A percentile compares a stretch with the other conserved stretches of the same genome.
These are phyloP conservation scores for Sabuloglossum arenarium DNA, from an alignment of 495 filamentous ascomycete genomes.

Conservation along the genomic window DNA sequence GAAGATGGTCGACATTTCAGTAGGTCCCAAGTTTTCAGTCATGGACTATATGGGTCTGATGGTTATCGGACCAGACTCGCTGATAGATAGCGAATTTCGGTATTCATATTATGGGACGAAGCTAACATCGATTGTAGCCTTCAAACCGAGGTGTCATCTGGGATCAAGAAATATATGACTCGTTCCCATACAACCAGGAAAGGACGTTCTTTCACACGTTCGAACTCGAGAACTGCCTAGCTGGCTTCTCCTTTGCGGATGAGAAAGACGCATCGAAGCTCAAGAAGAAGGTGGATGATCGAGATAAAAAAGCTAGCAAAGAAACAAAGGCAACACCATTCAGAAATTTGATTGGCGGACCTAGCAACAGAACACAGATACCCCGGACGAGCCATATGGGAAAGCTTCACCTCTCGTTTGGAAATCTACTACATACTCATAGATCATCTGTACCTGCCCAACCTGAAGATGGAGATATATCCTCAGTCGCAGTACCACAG, in stretches of 20 bases:
- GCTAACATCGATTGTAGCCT: conserved; percentile 25
- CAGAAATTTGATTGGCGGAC: conserved; percentile 15
- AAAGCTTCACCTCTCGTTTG: conserved; percentile 21
- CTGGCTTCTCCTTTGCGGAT: conserved; percentile 76
- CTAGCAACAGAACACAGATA: conserved; percentile 1
- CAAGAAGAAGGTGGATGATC: conserved; percentile 81
- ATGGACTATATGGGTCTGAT: not conserved
- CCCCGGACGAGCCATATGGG: not conserved
- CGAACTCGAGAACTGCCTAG: conserved; percentile 77
- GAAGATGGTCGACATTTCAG: conserved; percentile 90
- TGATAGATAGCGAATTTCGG: conserved; percentile 8
- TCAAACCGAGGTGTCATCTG: conserved; percentile 78
- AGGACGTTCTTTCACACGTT: conserved; percentile 95
- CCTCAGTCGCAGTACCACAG: conserved; percentile 8
- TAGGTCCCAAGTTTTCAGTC: conserved; percentile 24
- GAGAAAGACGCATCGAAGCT: conserved; percentile 94
- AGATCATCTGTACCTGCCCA: conserved; percentile 38
- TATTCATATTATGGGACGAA: not conserved
- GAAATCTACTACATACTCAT: conserved; percentile 50
- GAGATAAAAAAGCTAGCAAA: conserved; percentile 85
- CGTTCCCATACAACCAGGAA: conserved; percentile 86
- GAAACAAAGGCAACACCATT: conserved; percentile 61
- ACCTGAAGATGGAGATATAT: not conserved
- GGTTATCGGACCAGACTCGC: conserved; percentile 2
- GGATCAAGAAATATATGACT: conserved; percentile 96